Base-by-base conservation (phyloP, 176 grass and related monocot genomes). In the Triticum turgidum region DNA sequence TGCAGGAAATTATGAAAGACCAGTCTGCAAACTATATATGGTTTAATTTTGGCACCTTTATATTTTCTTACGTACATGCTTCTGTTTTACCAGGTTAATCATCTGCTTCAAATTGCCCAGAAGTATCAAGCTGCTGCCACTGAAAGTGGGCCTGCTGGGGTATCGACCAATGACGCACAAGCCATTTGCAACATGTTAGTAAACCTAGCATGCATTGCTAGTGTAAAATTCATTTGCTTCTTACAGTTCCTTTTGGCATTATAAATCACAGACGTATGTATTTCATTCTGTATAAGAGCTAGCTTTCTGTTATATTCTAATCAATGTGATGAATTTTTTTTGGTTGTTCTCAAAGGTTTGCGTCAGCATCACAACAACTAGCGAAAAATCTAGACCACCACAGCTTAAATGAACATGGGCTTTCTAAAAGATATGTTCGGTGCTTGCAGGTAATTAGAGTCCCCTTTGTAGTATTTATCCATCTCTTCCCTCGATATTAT, bases 381-480 rank as follows among this genome's bases (percentile, higher is more conserved):
- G 92, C 87, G 7, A 99, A 94, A 85, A 94, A 96, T 85, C 81
- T 99, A 42, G 94, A 99, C 35, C 85, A 90, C 18, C 88, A 99
- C 80, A 89, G 87, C 41, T 90, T 99, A 62, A 99, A 99, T 86
- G 94, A 99, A 76, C 89, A 95, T 61, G 97, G 97, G 13, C 93
- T 99, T 86, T 99, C 97, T 42, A 99, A 99, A 91, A 91, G 97
- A 99, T 99, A 96, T 76, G 92, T 96, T 29, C 90, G 97, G 61
- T 94, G 97, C 73, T 89, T 99, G 87, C 94, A 96, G 94, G 94
- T 99, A 85, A 83, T n/a, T 56, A 69, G 54, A 58, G 7, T 72
- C 7, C 12, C 24, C 27, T 29, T 64, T 70, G 45, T 49, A 32
- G 6, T 35, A 21, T 61, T 20, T 74, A 47, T 15, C 71, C n/a